These are phyloP conservation scores for Centrapalus pauciflorus DNA, from an alignment of 129 eudicot genomes.

Conservation along the genomic window DNA sequence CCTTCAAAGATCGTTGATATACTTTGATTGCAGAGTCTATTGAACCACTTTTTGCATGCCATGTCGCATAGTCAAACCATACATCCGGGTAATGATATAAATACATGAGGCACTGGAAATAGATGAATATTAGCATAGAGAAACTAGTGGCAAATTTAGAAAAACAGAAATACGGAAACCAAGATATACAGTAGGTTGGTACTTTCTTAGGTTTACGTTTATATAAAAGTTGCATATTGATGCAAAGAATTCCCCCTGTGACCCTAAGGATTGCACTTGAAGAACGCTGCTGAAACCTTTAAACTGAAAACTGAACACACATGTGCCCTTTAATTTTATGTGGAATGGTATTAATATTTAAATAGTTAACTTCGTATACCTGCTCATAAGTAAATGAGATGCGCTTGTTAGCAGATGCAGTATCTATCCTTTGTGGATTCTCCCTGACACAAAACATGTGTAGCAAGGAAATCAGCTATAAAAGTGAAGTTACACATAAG, in stretches of 20 bases:
- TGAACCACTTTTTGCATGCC: slow-evolving; percentile 96
- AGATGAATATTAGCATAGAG: background rate
- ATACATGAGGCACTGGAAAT: slow-evolving; percentile 90
- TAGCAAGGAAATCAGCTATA: background rate
- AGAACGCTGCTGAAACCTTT: background rate
- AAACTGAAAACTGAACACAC: background rate
- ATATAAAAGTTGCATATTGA: background rate
- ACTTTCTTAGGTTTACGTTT: too few relatives aligned
- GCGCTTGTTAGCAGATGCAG: slow-evolving; percentile 71
- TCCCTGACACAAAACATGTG: slow-evolving; percentile 44
- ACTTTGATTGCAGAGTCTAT: slow-evolving; percentile 86
- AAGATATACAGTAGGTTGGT: background rate
- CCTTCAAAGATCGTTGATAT: slow-evolving; percentile 84
- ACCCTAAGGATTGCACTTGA: background rate
- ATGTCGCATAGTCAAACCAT: slow-evolving; percentile 96
- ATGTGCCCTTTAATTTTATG: background rate
- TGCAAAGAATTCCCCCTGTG: background rate
- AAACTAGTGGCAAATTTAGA: too few relatives aligned
- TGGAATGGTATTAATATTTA: slow-evolving; percentile 1
- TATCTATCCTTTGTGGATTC: slow-evolving; percentile 96
- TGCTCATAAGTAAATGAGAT: slow-evolving; percentile 91
- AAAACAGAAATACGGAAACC: too few relatives aligned
- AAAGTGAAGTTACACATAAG: background rate
- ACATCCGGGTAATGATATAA: slow-evolving; percentile 97
- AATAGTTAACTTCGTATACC: slow-evolving; percentile 35